phyloP scores from a whole-genome alignment of 1,139 yeast species.

The Eremothecium gossypii region DNA sequence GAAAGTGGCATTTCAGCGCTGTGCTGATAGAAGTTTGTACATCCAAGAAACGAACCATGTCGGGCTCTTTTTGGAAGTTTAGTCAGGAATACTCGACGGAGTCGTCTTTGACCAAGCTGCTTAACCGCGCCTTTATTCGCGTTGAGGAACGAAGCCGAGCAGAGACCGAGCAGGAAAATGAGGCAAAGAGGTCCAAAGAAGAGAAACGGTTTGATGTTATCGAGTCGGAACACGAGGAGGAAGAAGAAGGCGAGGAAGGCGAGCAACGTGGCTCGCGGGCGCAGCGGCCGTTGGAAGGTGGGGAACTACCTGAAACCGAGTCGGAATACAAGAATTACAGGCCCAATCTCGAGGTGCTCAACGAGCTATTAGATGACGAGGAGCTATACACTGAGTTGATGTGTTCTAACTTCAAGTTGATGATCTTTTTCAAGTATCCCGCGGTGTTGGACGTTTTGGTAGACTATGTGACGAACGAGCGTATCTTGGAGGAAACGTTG shows the following conservation, averaged over 20 bases:
- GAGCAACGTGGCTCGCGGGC: constrained; percentile 5
- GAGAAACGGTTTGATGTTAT: background rate
- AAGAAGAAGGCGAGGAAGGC: constrained; percentile 4
- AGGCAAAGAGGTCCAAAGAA: constrained; percentile 8
- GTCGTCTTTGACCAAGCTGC: constrained; percentile 62
- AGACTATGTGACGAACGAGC: constrained; percentile 47
- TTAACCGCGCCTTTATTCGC: constrained; percentile 36
- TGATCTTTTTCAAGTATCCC: constrained; percentile 74
- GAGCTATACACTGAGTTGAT: constrained; percentile 78
- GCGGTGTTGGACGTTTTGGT: constrained; percentile 58
- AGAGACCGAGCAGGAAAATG: constrained; percentile 13
- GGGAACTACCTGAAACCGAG: constrained; percentile 22
- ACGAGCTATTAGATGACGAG: constrained; percentile 72
- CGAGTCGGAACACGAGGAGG: constrained; percentile 1
- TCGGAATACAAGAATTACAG: constrained; percentile 26
- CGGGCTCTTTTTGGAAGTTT: constrained; percentile 86
- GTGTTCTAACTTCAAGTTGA: constrained; percentile 70
- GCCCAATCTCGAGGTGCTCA: constrained; percentile 39
- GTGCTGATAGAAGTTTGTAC: too few relatives aligned
- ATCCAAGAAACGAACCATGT: constrained; percentile 35
- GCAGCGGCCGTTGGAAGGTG: background rate
- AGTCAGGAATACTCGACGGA: constrained; percentile 75
- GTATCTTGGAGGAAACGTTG: constrained; percentile 26
- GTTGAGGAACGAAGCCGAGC: constrained; percentile 15
- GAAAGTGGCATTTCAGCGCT: too few relatives aligned